These are phyloP conservation scores for Durio zibethinus DNA, from an alignment of 345 rosid species.

Conservation along the genomic window DNA sequence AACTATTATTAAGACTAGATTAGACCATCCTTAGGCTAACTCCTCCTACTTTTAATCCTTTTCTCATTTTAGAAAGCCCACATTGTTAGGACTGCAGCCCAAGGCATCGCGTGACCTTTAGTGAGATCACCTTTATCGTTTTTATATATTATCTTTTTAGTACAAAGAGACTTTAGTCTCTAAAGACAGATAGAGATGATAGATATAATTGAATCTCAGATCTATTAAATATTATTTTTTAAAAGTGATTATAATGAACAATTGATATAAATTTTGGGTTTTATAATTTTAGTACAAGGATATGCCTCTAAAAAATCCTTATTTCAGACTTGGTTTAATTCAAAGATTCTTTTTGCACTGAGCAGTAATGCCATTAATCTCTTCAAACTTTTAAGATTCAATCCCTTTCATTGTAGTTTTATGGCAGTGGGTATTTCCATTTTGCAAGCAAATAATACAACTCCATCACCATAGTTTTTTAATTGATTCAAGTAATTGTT, in stretches of 20 bases:
- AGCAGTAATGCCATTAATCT: background rate
- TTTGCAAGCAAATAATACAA: no score
- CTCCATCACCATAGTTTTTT: no score
- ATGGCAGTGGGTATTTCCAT: no score
- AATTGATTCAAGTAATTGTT: no score
- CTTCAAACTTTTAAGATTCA: background rate
- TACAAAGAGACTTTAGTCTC: no score
- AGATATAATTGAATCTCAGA: no score
- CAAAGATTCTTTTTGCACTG: background rate
- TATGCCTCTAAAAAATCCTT: slow-evolving; percentile 14
- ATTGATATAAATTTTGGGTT: no score
- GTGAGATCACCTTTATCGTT: background rate
- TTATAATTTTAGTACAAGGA: slow-evolving; percentile 7
- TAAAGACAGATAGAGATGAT: no score
- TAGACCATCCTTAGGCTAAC: slow-evolving; percentile 23
- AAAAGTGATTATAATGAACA: no score
- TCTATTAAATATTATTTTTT: no score
- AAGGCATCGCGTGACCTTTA: background rate
- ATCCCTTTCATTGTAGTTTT: no score
- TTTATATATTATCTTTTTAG: no score
- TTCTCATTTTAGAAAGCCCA: background rate
- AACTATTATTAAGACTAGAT: slow-evolving; percentile 8
- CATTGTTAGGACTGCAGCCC: background rate
- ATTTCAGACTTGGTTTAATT: background rate
- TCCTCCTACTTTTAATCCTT: background rate